A percentile compares a stretch with the other conserved stretches of the same genome.
Conservation (phyloP, 2,329 filamentous ascomycete genomes). For the Diaporthe australafricana region DNA sequence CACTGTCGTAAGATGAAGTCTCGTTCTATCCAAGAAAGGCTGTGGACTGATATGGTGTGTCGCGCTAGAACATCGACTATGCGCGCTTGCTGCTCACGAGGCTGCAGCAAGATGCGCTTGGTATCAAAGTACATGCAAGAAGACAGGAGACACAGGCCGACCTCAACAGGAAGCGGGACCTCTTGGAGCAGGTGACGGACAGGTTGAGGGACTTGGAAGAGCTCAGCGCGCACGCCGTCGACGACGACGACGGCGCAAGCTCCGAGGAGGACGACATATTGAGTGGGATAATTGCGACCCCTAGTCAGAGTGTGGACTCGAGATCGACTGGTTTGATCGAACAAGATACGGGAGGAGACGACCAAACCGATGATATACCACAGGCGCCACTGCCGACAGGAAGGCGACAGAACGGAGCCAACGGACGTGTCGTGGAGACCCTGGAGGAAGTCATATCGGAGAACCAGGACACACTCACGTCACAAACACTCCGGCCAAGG, state of each 20-base stretch:
- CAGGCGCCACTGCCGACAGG: conserved; percentile 19
- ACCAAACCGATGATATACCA: conserved; percentile 19
- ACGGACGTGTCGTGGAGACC: conserved; percentile 21
- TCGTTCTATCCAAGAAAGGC: not conserved
- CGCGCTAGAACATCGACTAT: conserved; percentile 74
- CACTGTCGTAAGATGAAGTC: conserved; percentile 56
- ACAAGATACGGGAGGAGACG: conserved; percentile 40
- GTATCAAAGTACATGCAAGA: conserved; percentile 67
- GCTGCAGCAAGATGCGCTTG: conserved; percentile 75
- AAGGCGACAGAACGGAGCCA: conserved; percentile 8
- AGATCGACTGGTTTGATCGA: conserved; percentile 40
- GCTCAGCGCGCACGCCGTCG: conserved; percentile 55
- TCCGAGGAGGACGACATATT: conserved; percentile 70
- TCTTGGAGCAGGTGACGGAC: conserved; percentile 74
- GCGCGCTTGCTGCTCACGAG: conserved; percentile 76
- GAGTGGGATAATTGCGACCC: conserved; percentile 65
- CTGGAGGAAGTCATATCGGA: conserved; percentile 31
- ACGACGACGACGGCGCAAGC: conserved; percentile 54
- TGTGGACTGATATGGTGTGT: conserved; percentile 30
- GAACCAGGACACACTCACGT: conserved; percentile 43
- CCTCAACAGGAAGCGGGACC: conserved; percentile 72
- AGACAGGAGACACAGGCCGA: conserved; percentile 72
- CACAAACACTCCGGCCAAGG: conserved; percentile 50
- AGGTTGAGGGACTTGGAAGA: conserved; percentile 76
- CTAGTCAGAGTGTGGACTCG: conserved; percentile 64